Base-by-base conservation (phyloP, 1,284 basidiomycete genomes). In the Gomphus sp. region DNA sequence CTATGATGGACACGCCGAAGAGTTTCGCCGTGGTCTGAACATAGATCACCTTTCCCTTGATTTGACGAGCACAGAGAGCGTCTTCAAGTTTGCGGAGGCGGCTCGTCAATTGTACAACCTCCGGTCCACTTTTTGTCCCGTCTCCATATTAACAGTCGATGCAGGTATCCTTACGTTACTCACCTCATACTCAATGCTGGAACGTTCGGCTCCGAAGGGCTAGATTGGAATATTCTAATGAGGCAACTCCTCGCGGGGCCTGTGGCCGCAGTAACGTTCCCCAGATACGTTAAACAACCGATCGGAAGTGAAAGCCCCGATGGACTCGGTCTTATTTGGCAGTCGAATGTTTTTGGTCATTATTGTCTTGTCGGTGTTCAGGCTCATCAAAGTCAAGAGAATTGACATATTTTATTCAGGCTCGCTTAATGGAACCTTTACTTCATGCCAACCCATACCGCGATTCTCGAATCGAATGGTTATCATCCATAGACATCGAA, bases 151-250 rank as follows among this genome's bases (percentile, higher is more conserved):
- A 45, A 53, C n/a, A 48, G 58, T 61, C 12, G 60, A 34, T 50
- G 44, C 60, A 93, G 91, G 63, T 89, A 92, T 64, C 81, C 87
- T 1, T 91, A 93, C 66, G 74, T 95, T 55, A 91, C 91, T 0
- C 88, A 89, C 63, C 71, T 94, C 37, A 82, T 91, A 58, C 85
- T 82, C 66, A 96, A 95, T 65, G 93, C 93, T 16, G 93, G 92
- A 2, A 75, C 87, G 4, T 84, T 80, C 2, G 80, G 80, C 45
- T 87, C 87, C 66, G 71, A 65, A n/a, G 74, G 75, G 25, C 78
- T 93, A 36, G 69, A 85, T 64, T 88, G 81, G 18, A n/a, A 77
- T 59, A 69, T 0, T 60, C 62, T 0, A 77, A 78, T 25, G 43
- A 71, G 73, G 49, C 84, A 92, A 65, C 62, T 89, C 6, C 44